A percentile compares a stretch with the other conserved stretches of the same genome.
phyloP scores from a whole-genome alignment of 139 green algal species.

The Diplosphaera chodatii region DNA sequence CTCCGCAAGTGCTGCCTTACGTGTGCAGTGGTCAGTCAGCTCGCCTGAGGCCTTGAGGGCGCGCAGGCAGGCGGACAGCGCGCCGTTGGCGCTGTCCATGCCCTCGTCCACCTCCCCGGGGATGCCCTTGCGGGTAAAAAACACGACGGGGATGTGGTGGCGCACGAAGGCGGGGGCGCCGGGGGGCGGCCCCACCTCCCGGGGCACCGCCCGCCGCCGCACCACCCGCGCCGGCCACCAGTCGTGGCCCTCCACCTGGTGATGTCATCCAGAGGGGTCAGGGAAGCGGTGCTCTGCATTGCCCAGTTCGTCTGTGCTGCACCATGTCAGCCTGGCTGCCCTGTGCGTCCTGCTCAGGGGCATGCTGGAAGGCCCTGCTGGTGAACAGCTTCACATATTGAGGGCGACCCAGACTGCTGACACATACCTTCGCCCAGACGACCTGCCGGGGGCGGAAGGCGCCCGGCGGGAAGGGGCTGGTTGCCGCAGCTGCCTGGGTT shows the following conservation, averaged over 20 bases:
- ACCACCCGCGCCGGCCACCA: slow-evolving; percentile 86
- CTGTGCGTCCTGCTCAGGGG: too few species aligned
- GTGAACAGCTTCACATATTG: too few species aligned
- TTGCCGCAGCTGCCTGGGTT: background rate
- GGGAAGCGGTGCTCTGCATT: too few species aligned
- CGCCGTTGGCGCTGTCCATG: slow-evolving; percentile 22
- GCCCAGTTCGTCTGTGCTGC: too few species aligned
- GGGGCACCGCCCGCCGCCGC: slow-evolving; percentile 69
- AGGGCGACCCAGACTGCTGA: background rate
- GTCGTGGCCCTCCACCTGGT: slow-evolving; percentile 75
- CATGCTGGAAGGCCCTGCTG: too few species aligned
- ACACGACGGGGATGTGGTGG: slow-evolving; percentile 75
- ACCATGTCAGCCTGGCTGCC: too few species aligned
- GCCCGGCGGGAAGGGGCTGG: slow-evolving; percentile 5
- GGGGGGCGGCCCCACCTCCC: slow-evolving; percentile 67
- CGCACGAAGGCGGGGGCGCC: slow-evolving; percentile 48
- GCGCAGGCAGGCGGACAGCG: slow-evolving; percentile 39
- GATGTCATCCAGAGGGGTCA: too few species aligned
- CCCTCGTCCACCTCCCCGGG: slow-evolving; percentile 62
- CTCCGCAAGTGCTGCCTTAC: too few species aligned
- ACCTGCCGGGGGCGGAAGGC: slow-evolving; percentile 59
- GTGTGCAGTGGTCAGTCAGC: too few species aligned
- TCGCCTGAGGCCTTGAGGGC: slow-evolving; percentile 23
- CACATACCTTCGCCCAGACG: slow-evolving; percentile 81
- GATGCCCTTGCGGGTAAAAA: slow-evolving; percentile 80